A percentile compares a stretch with the other conserved stretches of the same genome.
Conservation (phyloP, 257 asterid species). For the Petunia axillaris region DNA sequence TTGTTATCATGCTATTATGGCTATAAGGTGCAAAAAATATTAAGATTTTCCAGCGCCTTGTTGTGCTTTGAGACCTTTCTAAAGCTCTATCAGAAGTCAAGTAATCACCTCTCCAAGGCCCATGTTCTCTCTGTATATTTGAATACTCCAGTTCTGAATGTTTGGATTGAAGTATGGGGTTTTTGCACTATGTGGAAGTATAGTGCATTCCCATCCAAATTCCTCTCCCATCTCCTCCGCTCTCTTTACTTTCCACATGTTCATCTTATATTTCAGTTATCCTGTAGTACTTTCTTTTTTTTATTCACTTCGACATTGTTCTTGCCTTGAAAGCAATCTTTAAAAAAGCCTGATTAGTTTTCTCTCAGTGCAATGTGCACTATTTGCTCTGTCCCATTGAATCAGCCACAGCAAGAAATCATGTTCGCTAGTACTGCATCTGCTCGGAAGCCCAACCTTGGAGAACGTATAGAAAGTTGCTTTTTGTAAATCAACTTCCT, state of each 20-base stretch:
- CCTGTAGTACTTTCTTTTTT: neutral
- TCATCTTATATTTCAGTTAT: slow-evolving; percentile 3
- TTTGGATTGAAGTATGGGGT: neutral
- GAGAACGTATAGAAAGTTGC: neutral
- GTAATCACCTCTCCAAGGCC: neutral
- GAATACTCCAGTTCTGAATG: neutral
- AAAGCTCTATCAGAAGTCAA: neutral
- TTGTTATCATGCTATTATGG: neutral
- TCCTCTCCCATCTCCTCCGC: neutral
- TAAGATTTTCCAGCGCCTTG: slow-evolving; percentile 17
- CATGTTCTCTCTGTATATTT: slow-evolving; percentile 2
- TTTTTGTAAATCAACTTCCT: slow-evolving; percentile 8
- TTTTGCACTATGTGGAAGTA: neutral
- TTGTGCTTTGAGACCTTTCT: neutral
- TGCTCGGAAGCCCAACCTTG: neutral
- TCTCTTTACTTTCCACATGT: neutral
- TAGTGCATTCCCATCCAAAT: neutral
- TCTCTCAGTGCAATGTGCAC: neutral
- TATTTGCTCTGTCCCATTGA: neutral
- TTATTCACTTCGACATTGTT: neutral
- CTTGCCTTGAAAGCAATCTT: neutral
- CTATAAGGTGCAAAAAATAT: slow-evolving; percentile 6
- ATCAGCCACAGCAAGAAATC: neutral
- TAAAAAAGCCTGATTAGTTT: neutral
- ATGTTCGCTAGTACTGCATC: neutral